Base-by-base conservation (phyloP, 345 rosid genomes). In the Excoecaria cochinchinensis region DNA sequence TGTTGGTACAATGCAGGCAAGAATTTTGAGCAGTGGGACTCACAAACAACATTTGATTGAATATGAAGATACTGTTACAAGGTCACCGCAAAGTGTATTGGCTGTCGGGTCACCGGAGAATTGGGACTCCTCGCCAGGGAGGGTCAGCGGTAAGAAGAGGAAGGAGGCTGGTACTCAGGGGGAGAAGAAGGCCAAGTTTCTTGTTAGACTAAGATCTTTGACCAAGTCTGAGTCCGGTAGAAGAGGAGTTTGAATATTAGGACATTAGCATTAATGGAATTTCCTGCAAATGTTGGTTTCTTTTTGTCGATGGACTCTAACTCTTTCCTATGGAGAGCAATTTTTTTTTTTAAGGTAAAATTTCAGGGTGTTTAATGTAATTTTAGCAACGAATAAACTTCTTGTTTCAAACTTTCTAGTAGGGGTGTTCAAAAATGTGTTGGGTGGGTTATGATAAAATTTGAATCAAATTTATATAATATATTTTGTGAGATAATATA, bases 11-110 rank as follows among this genome's bases (percentile, higher is more conserved):
- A 81, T 83, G 88, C 84, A 83, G 47, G 74, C 80, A 5, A 79
- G 56, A 53, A 76, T 83, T 25, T 61, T 78, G 71, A 75, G 80
- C 31, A 48, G 19, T 13, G 75, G 76, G 19, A 36, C 60, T 44
- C 71, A 65, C 13, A 56, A 67, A 66, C 76, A 66, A 57, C 61
- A 74, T 55, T 56, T 69, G 63, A 53, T 67, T 8, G 80, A 83
- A 44, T 72, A 77, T 21, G 88, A 83, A 48, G 86, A 83, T 8
- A 62, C 58, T 14, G 69, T 44, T 4, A 81, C 77, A 22, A 66
- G 86, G 74, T 83, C 88, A 3, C 86, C 88, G 8, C 86, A 85
- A 70, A 85, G 88, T 64, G 77, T 79, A 8, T 16, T 85, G 74
- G 70, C 73, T 19, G 80, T 47, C 6, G 82, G 85, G 0, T 83